phyloP scores from a whole-genome alignment of 1,139 yeast genomes.

The Fermentozyma sake region DNA sequence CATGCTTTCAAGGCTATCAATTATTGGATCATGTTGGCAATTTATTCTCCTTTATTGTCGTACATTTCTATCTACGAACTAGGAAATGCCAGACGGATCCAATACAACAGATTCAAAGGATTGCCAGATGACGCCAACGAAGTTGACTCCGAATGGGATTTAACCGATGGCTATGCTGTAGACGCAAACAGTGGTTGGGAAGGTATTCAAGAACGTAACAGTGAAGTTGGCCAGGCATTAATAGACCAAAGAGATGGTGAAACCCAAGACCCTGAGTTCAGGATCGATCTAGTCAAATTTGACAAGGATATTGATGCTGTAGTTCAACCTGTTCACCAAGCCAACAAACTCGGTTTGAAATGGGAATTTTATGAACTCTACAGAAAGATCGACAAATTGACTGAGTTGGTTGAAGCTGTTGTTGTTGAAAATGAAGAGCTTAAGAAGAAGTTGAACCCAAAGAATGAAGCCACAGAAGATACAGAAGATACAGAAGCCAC shows the following conservation, averaged over 20 bases:
- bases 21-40: conserved; percentile 52
- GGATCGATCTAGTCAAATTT: conserved; percentile 48
- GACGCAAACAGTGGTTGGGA: conserved; percentile 33
- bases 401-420: conserved; percentile 36
- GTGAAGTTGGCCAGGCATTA: conserved; percentile 35
- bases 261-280: conserved; percentile 66
- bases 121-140: conserved; percentile 80
- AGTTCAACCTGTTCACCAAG: conserved; percentile 56
- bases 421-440: conserved; percentile 40
- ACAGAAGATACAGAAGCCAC: neutral
- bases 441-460: conserved; percentile 12
- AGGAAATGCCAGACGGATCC: conserved; percentile 61
- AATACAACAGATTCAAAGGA: conserved; percentile 64
- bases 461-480: too few species aligned
- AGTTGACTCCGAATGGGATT: conserved; percentile 74
- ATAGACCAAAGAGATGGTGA: conserved; percentile 60
- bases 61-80: conserved; percentile 63
- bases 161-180: conserved; percentile 68
- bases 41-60: conserved; percentile 65
- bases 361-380: conserved; percentile 64
- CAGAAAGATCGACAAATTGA: conserved; percentile 43
- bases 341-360: conserved; percentile 53
- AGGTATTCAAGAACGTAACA: conserved; percentile 36
- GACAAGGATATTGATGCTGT: conserved; percentile 38
- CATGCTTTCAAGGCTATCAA: conserved; percentile 34